phyloP scores from a whole-genome alignment of 2,329 filamentous ascomycete species.

The Curvularia spicifera region DNA sequence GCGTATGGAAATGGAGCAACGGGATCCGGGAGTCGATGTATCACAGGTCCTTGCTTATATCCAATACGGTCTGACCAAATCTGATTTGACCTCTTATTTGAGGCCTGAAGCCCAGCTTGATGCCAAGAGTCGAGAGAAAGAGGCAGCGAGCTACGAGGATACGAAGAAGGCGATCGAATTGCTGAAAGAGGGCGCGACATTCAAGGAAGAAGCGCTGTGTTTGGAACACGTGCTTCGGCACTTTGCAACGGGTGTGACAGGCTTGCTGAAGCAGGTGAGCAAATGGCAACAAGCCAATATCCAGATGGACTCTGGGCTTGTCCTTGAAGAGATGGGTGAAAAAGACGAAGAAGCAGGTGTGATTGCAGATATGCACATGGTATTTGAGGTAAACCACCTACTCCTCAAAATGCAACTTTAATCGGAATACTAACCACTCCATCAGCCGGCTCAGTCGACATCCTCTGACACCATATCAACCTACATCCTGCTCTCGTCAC shows the following conservation, averaged over 20 bases:
- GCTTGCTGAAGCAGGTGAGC: slow-evolving; percentile 49
- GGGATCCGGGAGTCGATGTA: slow-evolving; percentile 77
- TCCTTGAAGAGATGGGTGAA: slow-evolving; percentile 52
- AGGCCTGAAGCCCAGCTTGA: slow-evolving; percentile 46
- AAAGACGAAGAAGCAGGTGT: slow-evolving; percentile 25
- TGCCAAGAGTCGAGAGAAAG: slow-evolving; percentile 8
- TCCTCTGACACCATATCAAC: slow-evolving; percentile 28
- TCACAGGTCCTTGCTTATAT: slow-evolving; percentile 79
- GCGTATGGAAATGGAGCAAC: slow-evolving; percentile 75
- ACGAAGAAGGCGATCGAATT: slow-evolving; percentile 43
- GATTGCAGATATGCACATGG: slow-evolving; percentile 65
- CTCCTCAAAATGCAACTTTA: not conserved
- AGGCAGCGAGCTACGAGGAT: slow-evolving; percentile 37
- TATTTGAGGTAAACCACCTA: slow-evolving; percentile 53
- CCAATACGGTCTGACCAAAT: slow-evolving; percentile 69
- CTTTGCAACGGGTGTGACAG: slow-evolving; percentile 43
- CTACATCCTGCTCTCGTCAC: slow-evolving; percentile 33
- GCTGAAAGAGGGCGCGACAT: slow-evolving; percentile 55
- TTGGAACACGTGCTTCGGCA: slow-evolving; percentile 49
- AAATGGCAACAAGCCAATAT: slow-evolving; percentile 58
- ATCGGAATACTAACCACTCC: not conserved
- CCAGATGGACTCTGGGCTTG: slow-evolving; percentile 71
- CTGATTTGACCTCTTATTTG: slow-evolving; percentile 69
- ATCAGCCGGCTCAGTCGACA: slow-evolving; percentile 3
- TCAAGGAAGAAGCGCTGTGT: slow-evolving; percentile 45